Evolutionary conservation across 2,329 filamentous ascomycete species (phyloP).

Genomic region (Orbilia quercus): DNA sequence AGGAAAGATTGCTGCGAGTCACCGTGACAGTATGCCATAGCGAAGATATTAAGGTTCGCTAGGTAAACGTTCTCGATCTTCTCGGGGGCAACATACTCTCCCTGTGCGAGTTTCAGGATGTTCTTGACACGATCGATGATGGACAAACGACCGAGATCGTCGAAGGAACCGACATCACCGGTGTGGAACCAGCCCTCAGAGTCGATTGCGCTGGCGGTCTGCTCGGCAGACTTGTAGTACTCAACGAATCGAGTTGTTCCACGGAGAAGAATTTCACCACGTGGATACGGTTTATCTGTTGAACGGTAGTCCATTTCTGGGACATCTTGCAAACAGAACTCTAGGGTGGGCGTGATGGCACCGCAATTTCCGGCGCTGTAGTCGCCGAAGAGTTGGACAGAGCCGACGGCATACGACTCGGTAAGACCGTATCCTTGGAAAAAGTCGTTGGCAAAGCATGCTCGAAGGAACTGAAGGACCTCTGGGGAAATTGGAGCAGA

Average conservation of each 20-base stretch:
- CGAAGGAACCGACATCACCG: constrained; percentile 88
- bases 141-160: constrained; percentile 84
- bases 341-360: constrained; percentile 73
- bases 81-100: constrained; percentile 97
- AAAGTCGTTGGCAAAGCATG: constrained; percentile 82
- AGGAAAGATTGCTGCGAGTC: constrained; percentile 83
- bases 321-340: constrained; percentile 84
- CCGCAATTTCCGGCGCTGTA: constrained; percentile 84
- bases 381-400: constrained; percentile 77
- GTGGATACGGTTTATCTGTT: constrained; percentile 86
- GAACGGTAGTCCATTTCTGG: constrained; percentile 94
- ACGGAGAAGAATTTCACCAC: constrained; percentile 87
- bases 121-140: constrained; percentile 99
- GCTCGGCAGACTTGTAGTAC: constrained; percentile 90
- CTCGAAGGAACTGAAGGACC: constrained; percentile 87
- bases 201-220: constrained; percentile 84
- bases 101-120: constrained; percentile 96
- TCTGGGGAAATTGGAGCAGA: constrained; percentile 90
- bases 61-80: constrained; percentile 95
- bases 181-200: constrained; percentile 97
- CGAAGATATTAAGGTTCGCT: constrained; percentile 80
- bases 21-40: constrained; percentile 86
- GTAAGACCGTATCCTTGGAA: constrained; percentile 93
- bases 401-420: constrained; percentile 84
- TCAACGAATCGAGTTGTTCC: constrained; percentile 83